Evolutionary conservation across 2,329 filamentous ascomycete species (phyloP).

Genomic region (Sporothrix globosa): DNA sequence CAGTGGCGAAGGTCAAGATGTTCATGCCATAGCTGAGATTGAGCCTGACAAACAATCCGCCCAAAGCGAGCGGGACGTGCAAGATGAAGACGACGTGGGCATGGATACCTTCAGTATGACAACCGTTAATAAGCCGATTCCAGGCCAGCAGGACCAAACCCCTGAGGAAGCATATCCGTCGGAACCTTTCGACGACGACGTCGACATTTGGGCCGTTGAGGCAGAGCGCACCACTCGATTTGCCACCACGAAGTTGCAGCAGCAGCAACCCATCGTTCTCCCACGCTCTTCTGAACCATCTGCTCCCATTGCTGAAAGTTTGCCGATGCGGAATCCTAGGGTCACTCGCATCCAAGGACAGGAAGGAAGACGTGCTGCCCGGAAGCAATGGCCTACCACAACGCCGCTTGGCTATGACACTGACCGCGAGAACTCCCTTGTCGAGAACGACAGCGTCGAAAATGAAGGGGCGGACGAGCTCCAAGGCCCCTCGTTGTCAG

Average conservation of each 20-base stretch:
- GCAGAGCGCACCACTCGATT: constrained; percentile 53
- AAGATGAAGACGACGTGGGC: background rate
- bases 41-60: constrained; percentile 2
- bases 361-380: background rate
- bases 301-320: background rate
- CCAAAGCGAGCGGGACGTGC: background rate
- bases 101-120: constrained; percentile 12
- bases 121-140: background rate
- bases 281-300: background rate
- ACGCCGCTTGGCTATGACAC: background rate
- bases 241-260: constrained; percentile 34
- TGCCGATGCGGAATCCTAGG: constrained; percentile 13
- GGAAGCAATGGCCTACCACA: constrained; percentile 15
- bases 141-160: background rate
- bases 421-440: constrained; percentile 52
- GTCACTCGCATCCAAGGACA: background rate
- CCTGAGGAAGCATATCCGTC: background rate
- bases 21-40: constrained; percentile 3
- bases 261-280: background rate
- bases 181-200: constrained; percentile 47
- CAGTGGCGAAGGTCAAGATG: constrained; percentile 29
- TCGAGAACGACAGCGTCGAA: constrained; percentile 40
- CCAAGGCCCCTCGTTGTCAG: background rate
- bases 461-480: background rate
- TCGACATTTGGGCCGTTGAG: constrained; percentile 62